These are phyloP conservation scores for Vitis rupestris DNA, from an alignment of 164 flowering plant genomes.

Conservation along the genomic window DNA sequence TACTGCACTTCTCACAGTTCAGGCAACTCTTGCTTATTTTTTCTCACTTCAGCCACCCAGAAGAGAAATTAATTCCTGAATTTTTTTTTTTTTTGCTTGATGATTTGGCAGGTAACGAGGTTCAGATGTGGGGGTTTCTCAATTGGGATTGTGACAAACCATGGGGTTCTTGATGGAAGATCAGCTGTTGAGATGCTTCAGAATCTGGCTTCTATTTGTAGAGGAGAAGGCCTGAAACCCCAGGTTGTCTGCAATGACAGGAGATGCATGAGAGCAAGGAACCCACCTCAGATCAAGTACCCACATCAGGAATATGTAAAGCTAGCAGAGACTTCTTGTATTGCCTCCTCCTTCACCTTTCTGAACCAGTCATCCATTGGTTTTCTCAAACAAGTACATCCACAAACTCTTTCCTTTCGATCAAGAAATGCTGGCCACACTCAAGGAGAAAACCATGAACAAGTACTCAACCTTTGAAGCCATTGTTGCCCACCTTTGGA, in stretches of 20 bases:
- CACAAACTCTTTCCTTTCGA: conserved; percentile 38
- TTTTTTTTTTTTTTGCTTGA: not conserved
- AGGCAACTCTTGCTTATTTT: conserved; percentile 24
- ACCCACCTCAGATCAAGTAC: conserved; percentile 18
- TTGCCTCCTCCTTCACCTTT: conserved; percentile 32
- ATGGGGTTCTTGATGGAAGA: conserved; percentile 47
- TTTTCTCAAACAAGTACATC: conserved; percentile 18
- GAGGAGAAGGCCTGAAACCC: conserved; percentile 35
- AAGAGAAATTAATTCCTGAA: too few species aligned
- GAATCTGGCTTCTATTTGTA: conserved; percentile 38
- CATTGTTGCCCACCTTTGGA: conserved; percentile 44
- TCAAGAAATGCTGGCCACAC: conserved; percentile 23
- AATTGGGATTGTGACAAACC: conserved; percentile 43
- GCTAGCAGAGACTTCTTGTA: conserved; percentile 5
- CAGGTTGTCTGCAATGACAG: conserved; percentile 18
- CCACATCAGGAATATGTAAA: too few species aligned
- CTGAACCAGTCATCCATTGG: not conserved
- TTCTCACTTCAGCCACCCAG: too few species aligned
- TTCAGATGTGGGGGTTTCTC: conserved; percentile 51
- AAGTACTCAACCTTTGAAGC: conserved; percentile 46
- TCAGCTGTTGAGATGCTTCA: conserved; percentile 42
- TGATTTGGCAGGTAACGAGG: conserved; percentile 40
- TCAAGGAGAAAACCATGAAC: conserved; percentile 28
- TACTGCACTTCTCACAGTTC: conserved; percentile 39
- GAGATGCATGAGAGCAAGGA: conserved; percentile 39